Conservation (phyloP, 495 filamentous ascomycete species). For the Physcia stellaris region DNA sequence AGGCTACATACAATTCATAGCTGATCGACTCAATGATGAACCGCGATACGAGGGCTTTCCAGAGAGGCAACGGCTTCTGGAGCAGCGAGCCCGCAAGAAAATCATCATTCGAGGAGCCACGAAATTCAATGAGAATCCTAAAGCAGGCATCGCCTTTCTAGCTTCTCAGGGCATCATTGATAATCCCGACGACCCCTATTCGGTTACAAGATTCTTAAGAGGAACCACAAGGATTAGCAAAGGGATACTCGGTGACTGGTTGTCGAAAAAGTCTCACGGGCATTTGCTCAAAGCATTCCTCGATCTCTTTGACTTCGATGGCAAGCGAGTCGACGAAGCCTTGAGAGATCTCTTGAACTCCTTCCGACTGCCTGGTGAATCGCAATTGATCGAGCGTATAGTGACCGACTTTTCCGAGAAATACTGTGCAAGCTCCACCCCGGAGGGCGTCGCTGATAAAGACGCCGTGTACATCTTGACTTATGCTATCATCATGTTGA, state of each 20-base stretch:
- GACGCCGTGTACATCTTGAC: conserved; percentile 85
- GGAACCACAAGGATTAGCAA: conserved; percentile 82
- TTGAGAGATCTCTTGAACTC: conserved; percentile 72
- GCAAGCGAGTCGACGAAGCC: conserved; percentile 79
- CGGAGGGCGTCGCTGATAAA: conserved; percentile 67
- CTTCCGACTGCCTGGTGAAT: conserved; percentile 93
- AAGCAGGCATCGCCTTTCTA: conserved; percentile 76
- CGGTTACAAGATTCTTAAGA: conserved; percentile 69
- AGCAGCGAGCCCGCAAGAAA: conserved; percentile 66
- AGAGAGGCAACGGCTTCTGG: conserved; percentile 44
- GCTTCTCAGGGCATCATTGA: conserved; percentile 72
- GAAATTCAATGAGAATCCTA: conserved; percentile 92
- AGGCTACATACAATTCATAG: conserved; percentile 79
- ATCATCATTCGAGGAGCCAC: conserved; percentile 75
- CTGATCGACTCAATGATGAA: conserved; percentile 67
- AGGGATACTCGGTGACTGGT: conserved; percentile 76
- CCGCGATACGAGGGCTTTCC: conserved; percentile 54
- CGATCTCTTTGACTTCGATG: conserved; percentile 70
- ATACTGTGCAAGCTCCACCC: conserved; percentile 60
- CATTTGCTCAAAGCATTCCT: conserved; percentile 70
- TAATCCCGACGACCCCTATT: conserved; percentile 52
- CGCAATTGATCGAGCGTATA: conserved; percentile 84
- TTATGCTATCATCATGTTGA: conserved; percentile 92
- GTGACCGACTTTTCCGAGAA: conserved; percentile 74
- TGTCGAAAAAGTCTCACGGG: conserved; percentile 82